Evolutionary conservation across 306 rosid genomes (phyloP), one percentile per base, ranked within the genome.

Genomic region (Oemleria cerasiformis): DNA sequence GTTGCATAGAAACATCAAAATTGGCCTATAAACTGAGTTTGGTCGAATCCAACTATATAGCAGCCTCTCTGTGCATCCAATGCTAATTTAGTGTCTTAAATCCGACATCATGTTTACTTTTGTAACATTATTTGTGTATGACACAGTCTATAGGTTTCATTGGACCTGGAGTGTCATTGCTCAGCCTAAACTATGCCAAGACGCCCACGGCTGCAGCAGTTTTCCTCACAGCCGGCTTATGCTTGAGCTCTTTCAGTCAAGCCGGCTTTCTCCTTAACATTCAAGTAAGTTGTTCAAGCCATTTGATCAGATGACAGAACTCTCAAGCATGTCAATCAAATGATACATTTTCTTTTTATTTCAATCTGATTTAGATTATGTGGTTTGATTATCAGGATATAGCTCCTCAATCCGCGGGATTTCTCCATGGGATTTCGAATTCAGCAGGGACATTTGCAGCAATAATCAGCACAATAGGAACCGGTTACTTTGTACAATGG

Each of bases 191-290:
- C 68, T 84, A 76, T 77, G 97, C 89, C 30, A 87, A 77, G 5
- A 86, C 96, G 39, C 96, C 97, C 1, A 60, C 81, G 10, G 51
- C 59, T 36, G 97, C 98, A 17, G 86, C 96, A 1, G 65, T 82
- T 58, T 77, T 88, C 82, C 43, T 93, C 70, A 91, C 96, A 47
- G 81, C 63, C 72, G 97, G 91, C 78, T 86, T 91, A 81, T 88
- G 98, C 78, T 81, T 93, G 57, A 93, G 97, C 70, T 93, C 98
- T 73, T 93, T 93, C 84, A 91, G 96, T 82, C 97, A 91, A 73
- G 98, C 98, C 25, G 96, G 97, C n/a, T 93, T 80, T 78, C 85
- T 88, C 81, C 97, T 93, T 45, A 93, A 93, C 75, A 87, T 91
- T 45, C 98, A 93, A 73, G 98, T 93, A 84, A 78, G 94, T 74